Conservation (phyloP, 345 rosid species). For the Iberis pinnata region DNA sequence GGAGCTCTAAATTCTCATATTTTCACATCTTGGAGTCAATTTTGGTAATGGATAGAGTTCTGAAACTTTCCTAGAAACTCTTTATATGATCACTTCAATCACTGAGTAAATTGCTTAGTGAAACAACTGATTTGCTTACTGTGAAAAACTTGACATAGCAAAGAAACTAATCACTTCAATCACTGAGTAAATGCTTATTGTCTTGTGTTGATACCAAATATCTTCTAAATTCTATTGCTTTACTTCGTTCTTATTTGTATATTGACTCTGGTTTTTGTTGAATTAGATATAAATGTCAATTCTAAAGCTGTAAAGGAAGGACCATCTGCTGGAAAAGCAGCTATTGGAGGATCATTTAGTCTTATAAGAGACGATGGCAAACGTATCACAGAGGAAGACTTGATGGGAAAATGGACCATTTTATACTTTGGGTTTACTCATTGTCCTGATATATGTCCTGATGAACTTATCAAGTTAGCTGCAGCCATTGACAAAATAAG, state of each 20-base stretch:
- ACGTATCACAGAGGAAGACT: slow-evolving; percentile 68
- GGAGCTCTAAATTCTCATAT: too few relatives aligned
- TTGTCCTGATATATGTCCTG: slow-evolving; percentile 98
- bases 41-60: too few relatives aligned
- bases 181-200: background rate
- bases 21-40: too few relatives aligned
- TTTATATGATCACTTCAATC: too few relatives aligned
- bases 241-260: background rate
- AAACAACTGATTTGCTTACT: background rate
- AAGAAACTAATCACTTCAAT: slow-evolving; percentile 7
- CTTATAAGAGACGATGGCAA: slow-evolving; percentile 86
- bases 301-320: slow-evolving; percentile 84
- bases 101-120: too few relatives aligned
- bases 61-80: too few relatives aligned
- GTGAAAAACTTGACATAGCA: background rate
- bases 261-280: slow-evolving; percentile 18
- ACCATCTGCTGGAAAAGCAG: slow-evolving; percentile 90
- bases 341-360: slow-evolving; percentile 91
- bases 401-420: slow-evolving; percentile 80
- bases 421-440: slow-evolving; percentile 96
- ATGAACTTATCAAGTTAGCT: slow-evolving; percentile 77
- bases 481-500: slow-evolving; percentile 86
- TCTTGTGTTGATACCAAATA: background rate
- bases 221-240: background rate
- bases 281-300: slow-evolving; percentile 58